phyloP scores from a whole-genome alignment of 1,284 basidiomycete genomes.

The Flammula alnicola region DNA sequence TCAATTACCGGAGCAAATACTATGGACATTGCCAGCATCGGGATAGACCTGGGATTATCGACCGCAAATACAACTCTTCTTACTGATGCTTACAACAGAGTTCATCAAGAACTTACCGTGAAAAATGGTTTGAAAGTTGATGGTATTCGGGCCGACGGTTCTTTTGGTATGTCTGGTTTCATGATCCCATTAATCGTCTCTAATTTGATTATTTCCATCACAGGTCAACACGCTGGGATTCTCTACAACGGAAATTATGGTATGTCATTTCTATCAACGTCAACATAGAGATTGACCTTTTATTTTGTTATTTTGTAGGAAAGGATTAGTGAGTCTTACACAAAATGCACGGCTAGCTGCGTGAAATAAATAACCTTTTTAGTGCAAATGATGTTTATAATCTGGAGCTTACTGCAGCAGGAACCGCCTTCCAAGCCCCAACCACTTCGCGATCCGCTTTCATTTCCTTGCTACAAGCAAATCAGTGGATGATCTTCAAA shows the following conservation, averaged over 20 bases:
- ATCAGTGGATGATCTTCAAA: constrained; percentile 67
- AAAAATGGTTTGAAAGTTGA: constrained; percentile 50
- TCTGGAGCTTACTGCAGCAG: constrained; percentile 55
- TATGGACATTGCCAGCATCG: constrained; percentile 60
- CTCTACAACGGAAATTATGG: constrained; percentile 68
- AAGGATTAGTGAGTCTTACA: constrained; percentile 55
- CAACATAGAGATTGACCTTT: background rate
- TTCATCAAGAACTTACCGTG: constrained; percentile 53
- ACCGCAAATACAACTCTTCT: constrained; percentile 47
- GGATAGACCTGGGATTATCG: constrained; percentile 54
- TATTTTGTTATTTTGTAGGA: constrained; percentile 36
- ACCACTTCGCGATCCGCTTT: constrained; percentile 47
- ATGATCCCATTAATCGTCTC: background rate
- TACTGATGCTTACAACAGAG: constrained; percentile 50
- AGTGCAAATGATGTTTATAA: constrained; percentile 58
- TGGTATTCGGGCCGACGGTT: constrained; percentile 66
- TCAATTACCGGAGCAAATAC: constrained; percentile 65
- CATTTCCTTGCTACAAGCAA: constrained; percentile 50
- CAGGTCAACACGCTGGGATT: constrained; percentile 59
- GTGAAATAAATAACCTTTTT: background rate
- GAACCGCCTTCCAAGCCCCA: constrained; percentile 56
- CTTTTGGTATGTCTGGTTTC: constrained; percentile 45
- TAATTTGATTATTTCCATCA: background rate
- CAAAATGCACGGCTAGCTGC: background rate
- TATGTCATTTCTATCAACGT: constrained; percentile 10